Evolutionary conservation across 2,329 filamentous ascomycete species (phyloP).

Genomic region (Blumeria graminis): DNA sequence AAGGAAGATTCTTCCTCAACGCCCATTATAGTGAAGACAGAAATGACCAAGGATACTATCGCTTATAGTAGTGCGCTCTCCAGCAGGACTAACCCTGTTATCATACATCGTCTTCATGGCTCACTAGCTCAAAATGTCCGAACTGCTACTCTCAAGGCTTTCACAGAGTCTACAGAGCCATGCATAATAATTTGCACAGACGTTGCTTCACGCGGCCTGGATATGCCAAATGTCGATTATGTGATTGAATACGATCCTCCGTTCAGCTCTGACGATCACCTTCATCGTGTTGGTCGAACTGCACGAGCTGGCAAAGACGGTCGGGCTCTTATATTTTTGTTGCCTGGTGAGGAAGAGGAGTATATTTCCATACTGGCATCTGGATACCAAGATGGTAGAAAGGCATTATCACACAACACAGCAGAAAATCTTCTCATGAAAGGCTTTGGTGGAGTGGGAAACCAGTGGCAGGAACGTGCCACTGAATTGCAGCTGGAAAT

Average conservation of each 20-base stretch:
- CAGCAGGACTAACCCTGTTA: conserved; percentile 50
- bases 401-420: conserved; percentile 36
- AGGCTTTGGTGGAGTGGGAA: conserved; percentile 29
- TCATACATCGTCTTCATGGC: conserved; percentile 70
- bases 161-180: conserved; percentile 47
- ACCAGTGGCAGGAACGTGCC: conserved; percentile 37
- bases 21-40: conserved; percentile 12
- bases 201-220: conserved; percentile 82
- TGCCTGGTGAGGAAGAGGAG: conserved; percentile 75
- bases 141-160: conserved; percentile 64
- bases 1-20: conserved; percentile 15
- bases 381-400: conserved; percentile 25
- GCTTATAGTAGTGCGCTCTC: conserved; percentile 48
- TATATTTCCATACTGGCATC: conserved; percentile 39
- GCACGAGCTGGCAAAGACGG: conserved; percentile 78
- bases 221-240: conserved; percentile 82
- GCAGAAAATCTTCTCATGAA: conserved; percentile 43
- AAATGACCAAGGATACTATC: conserved; percentile 32
- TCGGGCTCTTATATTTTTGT: conserved; percentile 68
- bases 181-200: conserved; percentile 82
- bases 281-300: conserved; percentile 85
- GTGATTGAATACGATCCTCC: conserved; percentile 93
- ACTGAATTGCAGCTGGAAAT: conserved; percentile 44
- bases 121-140: conserved; percentile 73
- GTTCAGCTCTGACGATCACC: conserved; percentile 78